Base-by-base conservation (phyloP, 2,329 filamentous ascomycete species). In the Colletotrichum salicis region DNA sequence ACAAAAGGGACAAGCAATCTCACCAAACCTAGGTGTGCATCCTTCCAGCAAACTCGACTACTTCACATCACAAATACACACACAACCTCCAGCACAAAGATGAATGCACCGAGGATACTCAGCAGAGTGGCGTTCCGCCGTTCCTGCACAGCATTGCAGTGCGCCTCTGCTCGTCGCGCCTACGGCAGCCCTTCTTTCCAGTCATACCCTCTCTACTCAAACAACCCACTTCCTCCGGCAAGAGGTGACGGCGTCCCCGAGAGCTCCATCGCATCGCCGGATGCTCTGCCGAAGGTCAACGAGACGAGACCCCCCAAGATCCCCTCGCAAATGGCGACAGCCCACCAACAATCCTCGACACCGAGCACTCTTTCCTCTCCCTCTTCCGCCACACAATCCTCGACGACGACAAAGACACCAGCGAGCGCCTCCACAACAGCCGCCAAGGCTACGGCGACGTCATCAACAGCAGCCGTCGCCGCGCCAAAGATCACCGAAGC, bases 171-270 rank as follows among this genome's bases (percentile, higher is more conserved):
- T 10, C 67, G 61, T 15, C 67, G 73, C 52, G 63, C 66, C 52
- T 74, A 74, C 64, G 61, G 71, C 33, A 71, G 67, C 35, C 71
- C 73, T 13, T 80, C 84, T 65, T 89, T 88, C 79, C 87, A 89
- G 74, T 83, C 87, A 62, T 89, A 89, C 74, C 80, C 86, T 19
- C 82, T 89, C 41, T 85, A 82, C 61, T 77, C 85, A 4, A 83
- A 81, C 57, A 79, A 74, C 56, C 79, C 81, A 19, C 77, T 85
- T 19, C 78, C 83, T 55, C 78, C 81, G 22, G 81, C 84, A 19
- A 81, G 83, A 68, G 84, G 82, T 76, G 83, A 84, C 70, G 81
- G 82, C 59, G 80, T 84, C 27, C 81, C 84, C 61, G 85, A 87
- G 75, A 84, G 84, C 22, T 84, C 87, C 15, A 86, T 87, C 74